A percentile compares a stretch with the other conserved stretches of the same genome.
phyloP scores from a whole-genome alignment of 2,329 filamentous ascomycete species.

The Zasmidium cellare region DNA sequence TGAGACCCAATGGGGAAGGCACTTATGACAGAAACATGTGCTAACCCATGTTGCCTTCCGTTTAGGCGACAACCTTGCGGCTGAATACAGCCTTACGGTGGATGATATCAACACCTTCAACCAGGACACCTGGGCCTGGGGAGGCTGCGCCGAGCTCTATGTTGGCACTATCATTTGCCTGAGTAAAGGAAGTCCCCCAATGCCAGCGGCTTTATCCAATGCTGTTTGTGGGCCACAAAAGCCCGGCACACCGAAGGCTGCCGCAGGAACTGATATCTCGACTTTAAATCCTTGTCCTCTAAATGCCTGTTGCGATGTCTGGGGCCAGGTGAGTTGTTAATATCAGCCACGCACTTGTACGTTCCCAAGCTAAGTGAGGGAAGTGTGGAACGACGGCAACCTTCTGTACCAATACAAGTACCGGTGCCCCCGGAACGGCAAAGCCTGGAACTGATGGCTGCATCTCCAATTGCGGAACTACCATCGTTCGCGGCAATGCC shows the following conservation, averaged over 20 bases:
- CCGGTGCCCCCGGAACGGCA: too few relatives aligned
- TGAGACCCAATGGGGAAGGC: too few relatives aligned
- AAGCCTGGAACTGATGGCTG: too few relatives aligned
- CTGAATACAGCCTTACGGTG: constrained; percentile 36
- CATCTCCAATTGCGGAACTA: too few relatives aligned
- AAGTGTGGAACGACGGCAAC: constrained; percentile 17
- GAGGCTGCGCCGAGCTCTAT: constrained; percentile 38
- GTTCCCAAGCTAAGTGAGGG: too few relatives aligned
- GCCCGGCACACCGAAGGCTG: constrained; percentile 37
- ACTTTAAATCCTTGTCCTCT: constrained; percentile 36
- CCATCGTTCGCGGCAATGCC: too few relatives aligned
- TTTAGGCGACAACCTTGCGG: constrained; percentile 37
- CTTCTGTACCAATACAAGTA: too few relatives aligned
- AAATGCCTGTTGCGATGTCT: constrained; percentile 45
- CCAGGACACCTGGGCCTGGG: constrained; percentile 47
- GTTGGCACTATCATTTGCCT: constrained; percentile 40
- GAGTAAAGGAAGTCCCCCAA: constrained; percentile 41
- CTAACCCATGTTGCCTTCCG: constrained; percentile 39
- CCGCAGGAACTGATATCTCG: constrained; percentile 31
- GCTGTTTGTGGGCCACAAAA: constrained; percentile 49
- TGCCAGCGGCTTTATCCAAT: constrained; percentile 41
- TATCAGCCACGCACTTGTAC: too few relatives aligned
- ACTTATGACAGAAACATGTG: too few relatives aligned
- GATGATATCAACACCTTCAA: constrained; percentile 44
- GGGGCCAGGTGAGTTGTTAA: too few relatives aligned